A percentile compares a stretch with the other conserved stretches of the same genome.
Conservation (phyloP, 78 protist genomes). For the Dictyostelium brefeldianum region DNA sequence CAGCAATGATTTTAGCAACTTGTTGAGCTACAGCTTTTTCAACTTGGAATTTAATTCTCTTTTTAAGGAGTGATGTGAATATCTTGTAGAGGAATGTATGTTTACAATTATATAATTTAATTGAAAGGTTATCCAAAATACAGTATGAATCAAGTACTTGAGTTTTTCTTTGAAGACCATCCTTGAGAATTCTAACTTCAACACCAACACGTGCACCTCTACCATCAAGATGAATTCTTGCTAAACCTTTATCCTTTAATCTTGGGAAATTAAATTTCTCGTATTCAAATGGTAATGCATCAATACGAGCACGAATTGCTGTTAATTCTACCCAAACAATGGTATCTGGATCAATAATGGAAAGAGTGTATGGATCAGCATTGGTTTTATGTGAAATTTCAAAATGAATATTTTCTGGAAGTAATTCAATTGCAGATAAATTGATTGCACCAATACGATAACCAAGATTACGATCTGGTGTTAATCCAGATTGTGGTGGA, state of each 20-base stretch:
- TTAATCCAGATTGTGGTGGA: constrained; percentile 50
- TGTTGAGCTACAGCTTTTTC: constrained; percentile 77
- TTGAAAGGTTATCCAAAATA: constrained; percentile 13
- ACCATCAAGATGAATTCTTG: constrained; percentile 40
- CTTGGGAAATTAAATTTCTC: constrained; percentile 46
- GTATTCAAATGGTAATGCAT: constrained; percentile 41
- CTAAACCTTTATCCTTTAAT: constrained; percentile 39
- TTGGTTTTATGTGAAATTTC: constrained; percentile 70
- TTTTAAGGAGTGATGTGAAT: not conserved
- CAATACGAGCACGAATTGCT: constrained; percentile 66
- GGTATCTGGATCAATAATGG: constrained; percentile 72
- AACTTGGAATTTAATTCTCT: constrained; percentile 17
- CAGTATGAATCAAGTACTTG: constrained; percentile 71
- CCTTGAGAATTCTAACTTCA: constrained; percentile 19
- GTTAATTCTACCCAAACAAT: constrained; percentile 74
- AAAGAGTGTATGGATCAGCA: constrained; percentile 76
- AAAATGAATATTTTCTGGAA: constrained; percentile 78
- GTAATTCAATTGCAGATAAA: constrained; percentile 54
- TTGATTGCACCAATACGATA: constrained; percentile 60
- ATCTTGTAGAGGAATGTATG: constrained; percentile 56
- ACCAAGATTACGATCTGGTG: constrained; percentile 43
- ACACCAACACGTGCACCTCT: constrained; percentile 80
- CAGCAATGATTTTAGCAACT: constrained; percentile 44
- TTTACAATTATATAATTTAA: constrained; percentile 45
- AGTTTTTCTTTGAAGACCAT: constrained; percentile 48